Evolutionary conservation across 148 eudicot species (phyloP), one percentile per base, ranked within the genome.

Genomic region (Selenicereus undatus): DNA sequence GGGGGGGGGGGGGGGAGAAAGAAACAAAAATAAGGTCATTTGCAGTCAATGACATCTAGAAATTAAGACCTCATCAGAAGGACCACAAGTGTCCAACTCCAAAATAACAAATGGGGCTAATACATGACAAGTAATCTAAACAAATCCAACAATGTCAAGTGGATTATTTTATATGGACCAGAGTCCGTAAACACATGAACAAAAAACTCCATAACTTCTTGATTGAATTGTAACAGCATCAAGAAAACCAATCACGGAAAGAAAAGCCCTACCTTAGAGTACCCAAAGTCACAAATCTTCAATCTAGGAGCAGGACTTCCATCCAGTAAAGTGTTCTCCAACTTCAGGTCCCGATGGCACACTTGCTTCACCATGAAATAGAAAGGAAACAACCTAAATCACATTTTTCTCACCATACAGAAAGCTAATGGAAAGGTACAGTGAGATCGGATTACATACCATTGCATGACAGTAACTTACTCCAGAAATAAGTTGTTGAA

Each of bases 261-360:
- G 14, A 58, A 65, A 76, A 20, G n/a, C 14, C 26, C 30, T 50
- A 88, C 90, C 86, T 88, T 88, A 24, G 90, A 88, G 78, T 88
- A 88, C 48, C 90, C 90, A 78, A 88, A 88, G 82, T 88, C 90
- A 30, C 90, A 88, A 71, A 88, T 88, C 81, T 88, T 88, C 88
- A 88, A 60, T 66, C 88, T 82, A 80, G 88, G 88, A 64, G 88
- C 86, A 22, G 88, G 88, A 84, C 90, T 88, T 77, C 90, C 90
- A 86, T 88, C 90, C 50, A 88, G 88, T 79, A 88, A 88, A 68
- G 87, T 84, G 56, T 88, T 88, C 76, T 88, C 90, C 86, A 88
- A 82, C 76, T 88, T 88, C 60, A 88, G 80, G 78, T 88, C 90
- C 48, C 90, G 85, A 58, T 88, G 90, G 76, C 90, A 88, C 76